Base-by-base conservation (phyloP, 371 early-diverging fungal species). In the Saksenaea oblongispora region DNA sequence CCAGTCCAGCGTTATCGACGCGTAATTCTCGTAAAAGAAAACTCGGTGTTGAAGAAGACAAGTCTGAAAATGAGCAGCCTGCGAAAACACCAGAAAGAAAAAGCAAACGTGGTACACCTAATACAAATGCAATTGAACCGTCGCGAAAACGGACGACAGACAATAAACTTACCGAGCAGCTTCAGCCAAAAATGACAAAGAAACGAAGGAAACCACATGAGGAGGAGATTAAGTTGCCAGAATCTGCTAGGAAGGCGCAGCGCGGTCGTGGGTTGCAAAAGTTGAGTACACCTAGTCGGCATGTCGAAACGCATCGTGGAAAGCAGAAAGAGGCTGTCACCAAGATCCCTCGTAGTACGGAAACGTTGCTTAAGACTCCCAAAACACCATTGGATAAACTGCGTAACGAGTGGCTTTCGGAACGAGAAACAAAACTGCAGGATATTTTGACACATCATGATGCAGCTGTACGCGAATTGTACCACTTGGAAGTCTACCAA, bases 401-500 rank as follows among this genome's bases (percentile, higher is more conserved):
- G 17, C 71, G 78, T 24, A 72, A 68, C 14, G 63, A 70, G 11
- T 61, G 57, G 24, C 67, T 86, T 2, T 35, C 34, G 0, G 70
- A 76, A 27, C 69, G 82, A 61, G 73, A 80, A 14, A 58, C 55
- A 5, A 70, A 78, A 15, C 65, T 87, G 39, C 77, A 79, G 35
- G 56, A 58, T n/a, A 70, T 85, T 13, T 66, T 80, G 44, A 74
- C 80, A 26, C 71, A 72, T 18, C 85, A 87, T 58, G 82, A 84
- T 57, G 71, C 70, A 28, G 63, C 74, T n/a, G 75, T 80, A 9
- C 78, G 84, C n/a, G 86, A 89, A 63, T 59, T 87, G 17, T 86
- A 81, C 44, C 85, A 86, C 51, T 65, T 89, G 17, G 87, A 87
- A 60, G 62, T 82, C 3, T 77, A 79, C 66, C 78, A 78, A 41